Conservation (phyloP, 306 rosid species). For the Glycyrrhiza uralensis region DNA sequence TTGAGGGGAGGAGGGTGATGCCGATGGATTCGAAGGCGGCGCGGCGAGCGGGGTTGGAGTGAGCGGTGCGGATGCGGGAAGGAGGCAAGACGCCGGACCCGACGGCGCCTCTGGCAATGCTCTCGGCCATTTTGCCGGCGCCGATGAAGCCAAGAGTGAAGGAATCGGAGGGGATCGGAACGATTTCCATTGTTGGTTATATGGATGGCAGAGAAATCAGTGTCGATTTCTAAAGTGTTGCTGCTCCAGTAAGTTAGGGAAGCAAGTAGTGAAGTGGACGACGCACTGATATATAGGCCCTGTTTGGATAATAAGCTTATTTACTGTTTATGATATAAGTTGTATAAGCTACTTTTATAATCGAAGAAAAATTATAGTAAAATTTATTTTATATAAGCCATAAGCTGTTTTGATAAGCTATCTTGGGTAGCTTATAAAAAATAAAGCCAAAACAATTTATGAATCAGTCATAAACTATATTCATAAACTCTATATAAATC, state of each 20-base stretch:
- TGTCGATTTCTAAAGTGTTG: not conserved
- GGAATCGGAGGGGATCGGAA: constrained; percentile 57
- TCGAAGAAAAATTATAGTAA: no score
- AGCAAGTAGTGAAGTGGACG: constrained; percentile 16
- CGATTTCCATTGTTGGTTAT: constrained; percentile 42
- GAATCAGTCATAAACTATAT: no score
- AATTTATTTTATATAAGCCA: no score
- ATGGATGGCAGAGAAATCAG: not conserved
- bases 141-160: constrained; percentile 85
- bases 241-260: not conserved
- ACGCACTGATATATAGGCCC: no score
- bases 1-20: constrained; percentile 40
- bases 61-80: constrained; percentile 70
- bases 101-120: constrained; percentile 71
- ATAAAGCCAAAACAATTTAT: no score
- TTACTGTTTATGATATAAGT: no score
- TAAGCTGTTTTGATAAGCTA: no score
- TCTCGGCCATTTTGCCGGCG: constrained; percentile 99
- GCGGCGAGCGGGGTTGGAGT: constrained; percentile 47
- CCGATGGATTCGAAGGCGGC: constrained; percentile 55
- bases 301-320: no score
- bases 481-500: no score
- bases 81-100: constrained; percentile 70
- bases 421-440: no score
- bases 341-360: no score